Conservation (phyloP, 306 rosid genomes). For the Astragalus glycyphyllos region DNA sequence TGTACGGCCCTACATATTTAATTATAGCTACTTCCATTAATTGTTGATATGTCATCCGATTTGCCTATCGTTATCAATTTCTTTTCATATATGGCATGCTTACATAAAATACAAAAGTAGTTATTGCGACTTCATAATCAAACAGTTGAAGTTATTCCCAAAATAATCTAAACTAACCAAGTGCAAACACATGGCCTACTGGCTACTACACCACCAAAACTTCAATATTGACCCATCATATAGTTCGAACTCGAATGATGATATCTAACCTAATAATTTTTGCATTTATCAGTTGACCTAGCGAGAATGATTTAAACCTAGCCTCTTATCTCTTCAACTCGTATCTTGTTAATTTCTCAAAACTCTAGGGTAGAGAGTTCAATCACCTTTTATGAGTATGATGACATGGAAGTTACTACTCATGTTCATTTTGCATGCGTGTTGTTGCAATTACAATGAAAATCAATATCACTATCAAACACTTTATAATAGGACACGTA, state of each 20-base stretch:
- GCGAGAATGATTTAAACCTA: no score
- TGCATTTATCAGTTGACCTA: no score
- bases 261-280: no score
- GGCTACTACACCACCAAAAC: conserved; percentile 28
- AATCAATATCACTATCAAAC: conserved; percentile 54
- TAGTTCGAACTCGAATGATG: no score
- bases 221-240: conserved; percentile 49
- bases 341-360: no score
- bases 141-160: conserved; percentile 41
- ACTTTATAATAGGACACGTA: conserved; percentile 52
- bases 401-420: conserved; percentile 32
- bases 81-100: conserved; percentile 46
- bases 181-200: conserved; percentile 40
- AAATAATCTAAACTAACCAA: conserved; percentile 36
- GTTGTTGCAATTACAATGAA: conserved; percentile 23
- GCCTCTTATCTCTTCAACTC: no score
- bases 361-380: conserved; percentile 5
- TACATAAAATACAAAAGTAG: conserved; percentile 43
- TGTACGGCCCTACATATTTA: conserved; percentile 35
- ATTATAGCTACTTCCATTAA: conserved; percentile 36
- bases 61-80: conserved; percentile 38
- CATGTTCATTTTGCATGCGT: conserved; percentile 45
- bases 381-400: conserved; percentile 29
- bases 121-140: conserved; percentile 48
- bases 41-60: conserved; percentile 39